Evolutionary conservation across 352 stramenopile genomes (phyloP).

Genomic region (Pythium sp.): DNA sequence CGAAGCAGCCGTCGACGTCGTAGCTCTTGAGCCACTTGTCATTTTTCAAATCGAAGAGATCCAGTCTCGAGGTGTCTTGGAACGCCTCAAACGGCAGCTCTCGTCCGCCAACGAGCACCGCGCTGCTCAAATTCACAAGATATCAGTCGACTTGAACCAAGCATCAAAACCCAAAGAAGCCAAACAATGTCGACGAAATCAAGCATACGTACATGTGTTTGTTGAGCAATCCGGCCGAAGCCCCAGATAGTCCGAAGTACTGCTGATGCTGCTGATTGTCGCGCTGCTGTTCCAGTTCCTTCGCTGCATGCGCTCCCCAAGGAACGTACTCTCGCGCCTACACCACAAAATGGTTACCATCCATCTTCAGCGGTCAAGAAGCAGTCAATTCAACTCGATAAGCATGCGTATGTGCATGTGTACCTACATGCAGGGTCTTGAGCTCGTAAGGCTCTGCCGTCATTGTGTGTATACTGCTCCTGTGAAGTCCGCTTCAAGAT

Average conservation of each 20-base stretch:
- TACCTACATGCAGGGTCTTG: conserved; percentile 18
- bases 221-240: conserved; percentile 34
- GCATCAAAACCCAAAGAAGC: background rate
- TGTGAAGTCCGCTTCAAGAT: background rate
- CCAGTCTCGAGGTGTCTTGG: conserved; percentile 30
- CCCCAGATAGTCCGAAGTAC: conserved; percentile 23
- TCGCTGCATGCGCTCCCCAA: conserved; percentile 43
- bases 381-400: background rate
- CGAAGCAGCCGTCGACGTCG: conserved; percentile 52
- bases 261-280: conserved; percentile 20
- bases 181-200: background rate
- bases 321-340: conserved; percentile 42
- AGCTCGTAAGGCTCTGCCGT: conserved; percentile 13
- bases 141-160: background rate
- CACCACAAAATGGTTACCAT: background rate
- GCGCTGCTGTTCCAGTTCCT: conserved; percentile 18
- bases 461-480: background rate
- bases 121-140: conserved; percentile 24
- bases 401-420: background rate
- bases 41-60: conserved; percentile 56
- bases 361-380: background rate
- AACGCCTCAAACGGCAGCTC: conserved; percentile 33
- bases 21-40: conserved; percentile 54
- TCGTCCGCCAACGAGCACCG: conserved; percentile 54
- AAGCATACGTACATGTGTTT: conserved; percentile 36